These are phyloP conservation scores for Xylaria telfairii DNA, from an alignment of 495 filamentous ascomycete species.

Conservation along the genomic window DNA sequence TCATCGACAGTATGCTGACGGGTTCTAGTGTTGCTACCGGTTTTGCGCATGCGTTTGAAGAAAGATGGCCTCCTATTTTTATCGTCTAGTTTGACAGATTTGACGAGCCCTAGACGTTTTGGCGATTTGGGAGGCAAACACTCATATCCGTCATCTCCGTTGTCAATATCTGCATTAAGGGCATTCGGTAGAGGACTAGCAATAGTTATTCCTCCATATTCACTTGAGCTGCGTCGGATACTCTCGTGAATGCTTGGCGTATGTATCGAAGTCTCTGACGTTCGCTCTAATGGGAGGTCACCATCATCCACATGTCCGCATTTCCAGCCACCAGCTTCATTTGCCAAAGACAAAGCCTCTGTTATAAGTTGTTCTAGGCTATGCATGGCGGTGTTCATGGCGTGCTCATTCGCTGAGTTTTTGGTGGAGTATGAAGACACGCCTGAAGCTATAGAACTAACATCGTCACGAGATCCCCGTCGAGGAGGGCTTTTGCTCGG, in stretches of 20 bases:
- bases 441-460: conserved; percentile 30
- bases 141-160: not conserved
- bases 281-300: conserved; percentile 20
- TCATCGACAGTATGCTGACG: conserved; percentile 30
- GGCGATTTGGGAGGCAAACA: conserved; percentile 26
- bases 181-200: conserved; percentile 6
- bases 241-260: conserved; percentile 28
- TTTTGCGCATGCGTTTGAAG: conserved; percentile 8
- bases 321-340: conserved; percentile 40
- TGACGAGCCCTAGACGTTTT: conserved; percentile 27
- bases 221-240: conserved; percentile 28
- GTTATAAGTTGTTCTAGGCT: conserved; percentile 54
- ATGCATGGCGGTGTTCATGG: conserved; percentile 43
- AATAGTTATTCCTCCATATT: not conserved
- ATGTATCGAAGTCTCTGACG: conserved; percentile 24
- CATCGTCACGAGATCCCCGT: conserved; percentile 30
- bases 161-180: conserved; percentile 7
- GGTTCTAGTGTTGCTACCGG: conserved; percentile 17
- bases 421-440: conserved; percentile 34
- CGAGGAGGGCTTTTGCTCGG: conserved; percentile 36
- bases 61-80: not conserved
- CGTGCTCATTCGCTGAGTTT: conserved; percentile 24
- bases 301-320: conserved; percentile 30
- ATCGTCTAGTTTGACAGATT: conserved; percentile 27
- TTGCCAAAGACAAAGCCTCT: conserved; percentile 53